These are phyloP conservation scores for Zasmidium cellare DNA, from an alignment of 2,329 filamentous ascomycete genomes.

Conservation along the genomic window DNA sequence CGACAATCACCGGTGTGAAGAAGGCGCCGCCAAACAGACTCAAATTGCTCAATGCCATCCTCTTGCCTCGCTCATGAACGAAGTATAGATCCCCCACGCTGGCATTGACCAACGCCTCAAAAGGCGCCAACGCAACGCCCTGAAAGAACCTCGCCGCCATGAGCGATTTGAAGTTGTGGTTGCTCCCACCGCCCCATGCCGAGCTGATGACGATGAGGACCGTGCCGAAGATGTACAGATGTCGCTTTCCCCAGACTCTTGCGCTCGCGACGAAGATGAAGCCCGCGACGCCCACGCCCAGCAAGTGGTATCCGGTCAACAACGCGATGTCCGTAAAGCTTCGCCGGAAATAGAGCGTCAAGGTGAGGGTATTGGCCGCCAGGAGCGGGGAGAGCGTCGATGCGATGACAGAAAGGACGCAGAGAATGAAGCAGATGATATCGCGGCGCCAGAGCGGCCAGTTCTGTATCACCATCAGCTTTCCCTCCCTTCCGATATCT, in stretches of 20 bases:
- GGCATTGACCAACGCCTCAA: slow-evolving; percentile 86
- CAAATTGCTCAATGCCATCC: slow-evolving; percentile 80
- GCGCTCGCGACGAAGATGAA: slow-evolving; percentile 85
- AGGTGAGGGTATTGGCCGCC: slow-evolving; percentile 80
- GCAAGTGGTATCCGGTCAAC: slow-evolving; percentile 82
- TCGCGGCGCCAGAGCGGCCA: slow-evolving; percentile 89
- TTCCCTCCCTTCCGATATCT: slow-evolving; percentile 1
- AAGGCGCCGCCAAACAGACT: slow-evolving; percentile 71
- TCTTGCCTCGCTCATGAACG: slow-evolving; percentile 76
- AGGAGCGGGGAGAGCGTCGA: slow-evolving; percentile 83
- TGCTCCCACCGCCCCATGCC: slow-evolving; percentile 73
- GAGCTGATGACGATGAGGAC: slow-evolving; percentile 71
- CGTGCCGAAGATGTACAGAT: slow-evolving; percentile 78
- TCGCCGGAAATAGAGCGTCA: slow-evolving; percentile 63
- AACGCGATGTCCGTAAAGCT: slow-evolving; percentile 76
- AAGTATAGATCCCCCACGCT: slow-evolving; percentile 88
- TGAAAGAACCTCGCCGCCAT: slow-evolving; percentile 80
- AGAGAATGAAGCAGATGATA: slow-evolving; percentile 74
- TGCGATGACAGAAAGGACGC: slow-evolving; percentile 77
- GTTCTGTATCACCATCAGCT: slow-evolving; percentile 50
- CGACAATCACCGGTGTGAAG: slow-evolving; percentile 84
- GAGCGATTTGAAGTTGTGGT: slow-evolving; percentile 68
- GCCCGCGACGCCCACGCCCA: slow-evolving; percentile 78
- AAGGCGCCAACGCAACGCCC: slow-evolving; percentile 82
- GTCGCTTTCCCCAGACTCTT: slow-evolving; percentile 88